Percentiles rank a stretch among this genome's conserved stretches.
These are phyloP conservation scores for Alternaria dauci DNA, from an alignment of 2,329 filamentous ascomycete genomes.

Conservation along the genomic window DNA sequence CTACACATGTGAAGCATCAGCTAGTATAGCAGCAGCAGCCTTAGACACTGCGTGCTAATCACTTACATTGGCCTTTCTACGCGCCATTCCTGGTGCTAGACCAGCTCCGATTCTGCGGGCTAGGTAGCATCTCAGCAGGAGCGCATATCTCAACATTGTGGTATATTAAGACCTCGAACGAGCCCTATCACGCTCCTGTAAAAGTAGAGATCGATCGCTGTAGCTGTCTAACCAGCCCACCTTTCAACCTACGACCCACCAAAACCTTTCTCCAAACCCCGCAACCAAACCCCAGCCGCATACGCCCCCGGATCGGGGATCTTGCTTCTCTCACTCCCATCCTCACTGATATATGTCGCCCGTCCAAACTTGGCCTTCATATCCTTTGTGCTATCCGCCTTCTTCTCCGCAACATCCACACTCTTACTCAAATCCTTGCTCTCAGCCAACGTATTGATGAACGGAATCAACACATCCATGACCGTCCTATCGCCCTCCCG, in stretches of 20 bases:
- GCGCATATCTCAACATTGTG: not conserved
- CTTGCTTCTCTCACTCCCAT: conserved; percentile 59
- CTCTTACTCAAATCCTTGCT: conserved; percentile 73
- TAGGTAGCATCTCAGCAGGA: not conserved
- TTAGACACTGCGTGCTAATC: not conserved
- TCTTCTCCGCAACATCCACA: conserved; percentile 75
- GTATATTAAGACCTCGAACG: not conserved
- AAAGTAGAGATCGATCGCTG: not conserved
- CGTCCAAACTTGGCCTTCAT: conserved; percentile 90
- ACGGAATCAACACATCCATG: conserved; percentile 88
- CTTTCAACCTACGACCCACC: not conserved
- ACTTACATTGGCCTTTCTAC: too few species aligned
- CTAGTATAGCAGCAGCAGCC: not conserved
- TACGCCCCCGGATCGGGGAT: conserved; percentile 74
- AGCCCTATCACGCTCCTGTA: not conserved
- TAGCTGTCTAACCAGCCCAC: not conserved
- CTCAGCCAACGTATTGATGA: conserved; percentile 73
- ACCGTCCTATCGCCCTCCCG: conserved; percentile 87
- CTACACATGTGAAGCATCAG: too few species aligned
- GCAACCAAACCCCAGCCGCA: conserved; percentile 83
- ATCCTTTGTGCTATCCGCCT: conserved; percentile 81
- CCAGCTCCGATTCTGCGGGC: too few species aligned
- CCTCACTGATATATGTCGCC: conserved; percentile 80
- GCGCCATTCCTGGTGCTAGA: too few species aligned
- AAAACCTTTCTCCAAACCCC: conserved; percentile 59